Conservation (phyloP, 2,329 filamentous ascomycete species). For the Eutypella sp. region DNA sequence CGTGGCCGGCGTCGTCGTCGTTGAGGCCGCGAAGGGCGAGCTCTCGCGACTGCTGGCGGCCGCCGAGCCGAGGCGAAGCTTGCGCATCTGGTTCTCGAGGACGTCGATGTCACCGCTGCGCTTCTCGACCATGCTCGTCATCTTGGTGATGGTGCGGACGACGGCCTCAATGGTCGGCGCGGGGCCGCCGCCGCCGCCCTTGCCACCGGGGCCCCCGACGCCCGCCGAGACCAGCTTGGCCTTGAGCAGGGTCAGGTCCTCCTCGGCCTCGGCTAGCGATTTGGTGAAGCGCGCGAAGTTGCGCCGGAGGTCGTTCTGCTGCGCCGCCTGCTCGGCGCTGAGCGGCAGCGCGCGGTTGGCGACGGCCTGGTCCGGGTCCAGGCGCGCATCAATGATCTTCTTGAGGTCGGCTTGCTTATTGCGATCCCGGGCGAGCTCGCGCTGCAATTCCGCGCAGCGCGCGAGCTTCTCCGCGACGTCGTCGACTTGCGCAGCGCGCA, state of each 20-base stretch:
- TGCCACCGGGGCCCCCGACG: slow-evolving; percentile 29
- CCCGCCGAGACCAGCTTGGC: slow-evolving; percentile 65
- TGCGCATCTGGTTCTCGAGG: slow-evolving; percentile 80
- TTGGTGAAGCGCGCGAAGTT: slow-evolving; percentile 71
- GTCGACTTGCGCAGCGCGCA: slow-evolving; percentile 64
- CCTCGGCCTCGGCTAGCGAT: slow-evolving; percentile 72
- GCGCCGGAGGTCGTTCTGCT: slow-evolving; percentile 78
- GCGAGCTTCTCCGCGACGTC: slow-evolving; percentile 65
- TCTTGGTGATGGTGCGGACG: slow-evolving; percentile 83
- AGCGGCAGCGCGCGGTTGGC: slow-evolving; percentile 66
- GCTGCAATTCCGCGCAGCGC: slow-evolving; percentile 61
- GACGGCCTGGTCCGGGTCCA: slow-evolving; percentile 63
- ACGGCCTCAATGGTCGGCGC: slow-evolving; percentile 85
- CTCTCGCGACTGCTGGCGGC: slow-evolving; percentile 38
- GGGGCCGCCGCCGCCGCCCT: slow-evolving; percentile 24
- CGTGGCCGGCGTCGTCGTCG: neutral
- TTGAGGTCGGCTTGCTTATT: slow-evolving; percentile 74
- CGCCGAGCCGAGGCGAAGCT: slow-evolving; percentile 51
- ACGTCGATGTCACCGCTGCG: slow-evolving; percentile 87
- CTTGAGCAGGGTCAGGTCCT: slow-evolving; percentile 72
- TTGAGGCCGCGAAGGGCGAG: slow-evolving; percentile 35
- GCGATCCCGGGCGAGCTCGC: slow-evolving; percentile 66
- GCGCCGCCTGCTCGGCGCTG: slow-evolving; percentile 75
- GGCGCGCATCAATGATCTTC: slow-evolving; percentile 64
- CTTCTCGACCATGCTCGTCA: slow-evolving; percentile 89